Evolutionary conservation across 345 rosid species (phyloP), one percentile per base, ranked within the genome.

Genomic region (Theobroma cacao): DNA sequence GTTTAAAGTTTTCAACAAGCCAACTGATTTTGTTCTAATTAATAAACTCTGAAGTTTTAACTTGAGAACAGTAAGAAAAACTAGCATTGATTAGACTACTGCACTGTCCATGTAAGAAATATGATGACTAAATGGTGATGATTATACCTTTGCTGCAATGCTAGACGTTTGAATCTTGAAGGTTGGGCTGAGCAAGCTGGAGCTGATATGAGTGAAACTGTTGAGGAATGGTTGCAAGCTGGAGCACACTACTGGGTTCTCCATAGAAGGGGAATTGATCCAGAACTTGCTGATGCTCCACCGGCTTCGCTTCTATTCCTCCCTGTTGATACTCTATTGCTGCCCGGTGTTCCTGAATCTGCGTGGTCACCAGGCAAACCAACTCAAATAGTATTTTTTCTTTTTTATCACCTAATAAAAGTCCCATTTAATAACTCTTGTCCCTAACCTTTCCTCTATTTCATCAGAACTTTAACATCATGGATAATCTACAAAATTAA

Each of bases 101-200:
- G 13, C 18, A 59, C 26, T 33, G 18, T 17, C 38, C 7, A 40
- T 65, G 50, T 65, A 38, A 40, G 1, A 20, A 30, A 18, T 28
- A 62, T 63, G 64, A 60, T 12, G 64, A 60, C 4, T 13, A 24
- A 24, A 70, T 8, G 73, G 11, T 43, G 74, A 30, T n/a, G 52
- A 75, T 12, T 47, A 69, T 69, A 60, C 78, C 59, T 48, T 76
- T 50, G 28, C 48, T 34, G 61, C 43, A 75, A 14, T 4, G 50
- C 59, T 75, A 75, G 65, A 82, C 30, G 53, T 41, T 75, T 24
- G 84, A 76, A 50, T 82, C 83, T 64, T 84, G 85, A 64, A 85
- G 88, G 75, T 75, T 87, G 78, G 97, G 94, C 81, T 92, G 95
- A 78, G 90, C 90, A 50, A 89, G 94, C 86, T 92, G 95, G 78